Evolutionary conservation across 2,329 filamentous ascomycete species (phyloP).

Genomic region (Bertia moriformis): DNA sequence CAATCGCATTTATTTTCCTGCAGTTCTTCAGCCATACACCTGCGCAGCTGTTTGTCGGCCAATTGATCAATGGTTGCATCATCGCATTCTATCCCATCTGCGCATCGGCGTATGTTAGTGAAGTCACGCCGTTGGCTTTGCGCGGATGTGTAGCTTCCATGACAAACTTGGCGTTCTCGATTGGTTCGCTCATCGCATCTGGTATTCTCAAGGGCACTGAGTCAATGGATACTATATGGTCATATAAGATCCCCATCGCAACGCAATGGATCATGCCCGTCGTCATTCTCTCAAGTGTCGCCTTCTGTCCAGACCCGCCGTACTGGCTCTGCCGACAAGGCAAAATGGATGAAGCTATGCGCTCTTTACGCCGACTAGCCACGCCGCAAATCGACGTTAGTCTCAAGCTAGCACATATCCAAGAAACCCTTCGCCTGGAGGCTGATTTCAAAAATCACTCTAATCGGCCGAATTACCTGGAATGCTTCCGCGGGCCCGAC

Average conservation of each 20-base stretch:
- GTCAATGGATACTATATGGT: conserved; percentile 2
- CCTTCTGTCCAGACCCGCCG: conserved; percentile 3
- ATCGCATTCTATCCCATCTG: conserved; percentile 25
- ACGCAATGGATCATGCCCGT: conserved; percentile 4
- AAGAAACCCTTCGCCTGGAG: conserved; percentile 12
- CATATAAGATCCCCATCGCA: conserved; percentile 3
- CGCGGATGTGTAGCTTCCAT: conserved; percentile 13
- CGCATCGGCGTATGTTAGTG: conserved; percentile 14
- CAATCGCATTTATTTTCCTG: conserved; percentile 25
- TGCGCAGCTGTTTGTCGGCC: conserved; percentile 23
- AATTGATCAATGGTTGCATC: conserved; percentile 29
- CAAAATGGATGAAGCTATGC: conserved; percentile 2
- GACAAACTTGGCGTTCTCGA: conserved; percentile 14
- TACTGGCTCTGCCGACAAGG: conserved; percentile 5
- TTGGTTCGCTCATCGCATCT: conserved; percentile 14
- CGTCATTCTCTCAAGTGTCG: conserved; percentile 3
- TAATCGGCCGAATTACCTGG: conserved; percentile 5
- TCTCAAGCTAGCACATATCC: conserved; percentile 11
- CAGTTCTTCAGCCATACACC: conserved; percentile 26
- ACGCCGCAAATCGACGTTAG: conserved; percentile 6
- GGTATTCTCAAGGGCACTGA: conserved; percentile 3
- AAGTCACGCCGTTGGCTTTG: conserved; percentile 13
- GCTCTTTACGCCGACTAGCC: conserved; percentile 2
- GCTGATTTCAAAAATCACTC: conserved; percentile 6
- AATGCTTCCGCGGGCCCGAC: conserved; percentile 12